Evolutionary conservation across 2,329 filamentous ascomycete genomes (phyloP), one percentile per base, ranked within the genome.

Genomic region (Fusarium udum): DNA sequence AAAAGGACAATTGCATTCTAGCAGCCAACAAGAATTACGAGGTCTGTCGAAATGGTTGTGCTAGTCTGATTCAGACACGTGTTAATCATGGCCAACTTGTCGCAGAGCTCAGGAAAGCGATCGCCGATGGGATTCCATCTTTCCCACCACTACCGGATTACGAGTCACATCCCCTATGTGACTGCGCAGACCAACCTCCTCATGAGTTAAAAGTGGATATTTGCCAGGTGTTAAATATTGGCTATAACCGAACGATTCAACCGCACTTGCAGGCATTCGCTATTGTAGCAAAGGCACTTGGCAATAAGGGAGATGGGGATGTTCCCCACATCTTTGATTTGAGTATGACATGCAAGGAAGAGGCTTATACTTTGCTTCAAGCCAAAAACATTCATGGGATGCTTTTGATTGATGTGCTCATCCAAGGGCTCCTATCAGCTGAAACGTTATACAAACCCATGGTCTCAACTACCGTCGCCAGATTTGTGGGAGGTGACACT

Each of bases 21-120:
- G 37, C 39, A n/a, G 32, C 6, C 6, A 16, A 11, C 8, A 63
- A 56, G 6, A 31, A 46, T 1, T 45, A 67, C 18, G 11, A 14
- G 5, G 2, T 2, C 1, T 64, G 64, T 10, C 18, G 7, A 3
- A 34, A 51, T 4, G 22, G 6, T 22, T 67, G 64, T 14, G 9
- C 39, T 1, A 3, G 13, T 2, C 5, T n/a, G 11, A 14, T 37
- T 7, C 4, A 4, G 6, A 2, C 4, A 15, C 12, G 8, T 2
- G 5, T 57, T 4, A 10, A 22, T 6, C 64, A 66, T 22, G 1
- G 3, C 7, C 12, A 7, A 1, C 8, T 66, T 4, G 11, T 57
- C 2, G 0, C 3, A 5, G 20, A 24, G 22, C 18, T 14, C 6
- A 31, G 14, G 4, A 28, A 10, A 7, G 43, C 18, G 2, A 58